phyloP scores from a whole-genome alignment of 2,329 filamentous ascomycete genomes.

The Atkinsonella hypoxylon region DNA sequence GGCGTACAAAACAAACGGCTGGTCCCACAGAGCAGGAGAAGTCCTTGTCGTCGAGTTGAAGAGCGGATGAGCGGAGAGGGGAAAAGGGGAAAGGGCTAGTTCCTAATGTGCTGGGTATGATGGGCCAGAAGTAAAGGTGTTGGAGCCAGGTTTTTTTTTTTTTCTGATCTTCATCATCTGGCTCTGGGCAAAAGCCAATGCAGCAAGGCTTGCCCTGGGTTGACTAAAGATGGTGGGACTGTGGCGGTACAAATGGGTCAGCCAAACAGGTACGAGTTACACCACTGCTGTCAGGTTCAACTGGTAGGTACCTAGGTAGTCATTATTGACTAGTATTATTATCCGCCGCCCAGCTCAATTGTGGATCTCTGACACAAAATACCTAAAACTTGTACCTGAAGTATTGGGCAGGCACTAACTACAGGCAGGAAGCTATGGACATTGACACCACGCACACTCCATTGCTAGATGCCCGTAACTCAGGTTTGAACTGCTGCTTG shows the following conservation, averaged over 20 bases:
- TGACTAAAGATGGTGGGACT: neutral
- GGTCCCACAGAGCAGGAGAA: slow-evolving; percentile 13
- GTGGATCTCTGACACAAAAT: slow-evolving; percentile 2
- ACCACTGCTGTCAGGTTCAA: no score
- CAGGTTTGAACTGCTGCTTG: no score
- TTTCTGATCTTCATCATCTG: neutral
- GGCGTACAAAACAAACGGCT: slow-evolving; percentile 13
- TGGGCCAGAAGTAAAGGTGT: slow-evolving; percentile 14
- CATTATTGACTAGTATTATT: no score
- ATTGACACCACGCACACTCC: neutral
- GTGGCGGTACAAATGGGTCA: neutral
- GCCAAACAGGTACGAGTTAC: neutral
- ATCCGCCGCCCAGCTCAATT: slow-evolving; percentile 3
- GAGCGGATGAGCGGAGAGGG: slow-evolving; percentile 9
- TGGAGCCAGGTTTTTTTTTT: slow-evolving; percentile 13
- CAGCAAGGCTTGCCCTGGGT: neutral
- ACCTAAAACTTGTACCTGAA: no score
- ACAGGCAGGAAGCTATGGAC: neutral
- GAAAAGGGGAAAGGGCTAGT: slow-evolving; percentile 6
- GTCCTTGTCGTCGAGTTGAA: slow-evolving; percentile 4
- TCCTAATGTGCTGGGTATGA: slow-evolving; percentile 8
- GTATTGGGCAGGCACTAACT: no score
- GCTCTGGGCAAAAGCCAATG: neutral
- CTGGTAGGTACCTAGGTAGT: no score
- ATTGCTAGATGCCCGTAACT: no score